Evolutionary conservation across 2,329 filamentous ascomycete species (phyloP).

Genomic region (Penicillium sp.): DNA sequence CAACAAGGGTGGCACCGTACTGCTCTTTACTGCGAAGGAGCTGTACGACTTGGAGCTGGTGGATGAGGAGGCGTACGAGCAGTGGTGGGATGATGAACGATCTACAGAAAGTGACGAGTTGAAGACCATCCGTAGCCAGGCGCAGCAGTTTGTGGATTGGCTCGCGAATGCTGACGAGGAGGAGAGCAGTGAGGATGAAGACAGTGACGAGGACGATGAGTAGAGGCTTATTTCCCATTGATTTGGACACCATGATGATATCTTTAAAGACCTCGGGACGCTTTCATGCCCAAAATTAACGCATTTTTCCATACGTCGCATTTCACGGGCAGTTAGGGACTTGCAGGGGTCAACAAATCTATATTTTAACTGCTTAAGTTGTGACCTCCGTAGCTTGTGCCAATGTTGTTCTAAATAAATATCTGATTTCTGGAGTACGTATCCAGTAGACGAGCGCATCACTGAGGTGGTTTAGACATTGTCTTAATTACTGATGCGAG

Average conservation of each 20-base stretch:
- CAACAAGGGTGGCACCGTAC: constrained; percentile 63
- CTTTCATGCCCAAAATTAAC: background rate
- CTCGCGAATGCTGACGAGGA: constrained; percentile 72
- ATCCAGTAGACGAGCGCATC: too few relatives aligned
- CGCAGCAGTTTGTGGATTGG: constrained; percentile 78
- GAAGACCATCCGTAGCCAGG: constrained; percentile 68
- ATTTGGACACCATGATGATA: background rate
- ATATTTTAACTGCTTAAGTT: too few relatives aligned
- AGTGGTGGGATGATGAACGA: constrained; percentile 81
- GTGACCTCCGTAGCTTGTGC: too few relatives aligned
- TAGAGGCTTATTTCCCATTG: constrained; percentile 3
- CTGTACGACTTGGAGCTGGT: constrained; percentile 80
- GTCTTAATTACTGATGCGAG: too few relatives aligned
- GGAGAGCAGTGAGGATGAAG: constrained; percentile 64
- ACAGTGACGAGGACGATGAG: constrained; percentile 49
- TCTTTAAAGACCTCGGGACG: background rate
- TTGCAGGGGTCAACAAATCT: too few relatives aligned
- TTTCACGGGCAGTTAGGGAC: too few relatives aligned
- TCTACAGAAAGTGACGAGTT: constrained; percentile 67
- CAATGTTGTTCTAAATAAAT: too few relatives aligned
- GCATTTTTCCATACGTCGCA: background rate
- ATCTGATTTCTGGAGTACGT: too few relatives aligned
- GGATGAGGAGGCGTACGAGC: constrained; percentile 82
- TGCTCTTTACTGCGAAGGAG: constrained; percentile 78
- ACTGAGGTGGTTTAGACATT: too few relatives aligned